phyloP scores from a whole-genome alignment of 345 rosid species.

The Hibiscus mutabilis region DNA sequence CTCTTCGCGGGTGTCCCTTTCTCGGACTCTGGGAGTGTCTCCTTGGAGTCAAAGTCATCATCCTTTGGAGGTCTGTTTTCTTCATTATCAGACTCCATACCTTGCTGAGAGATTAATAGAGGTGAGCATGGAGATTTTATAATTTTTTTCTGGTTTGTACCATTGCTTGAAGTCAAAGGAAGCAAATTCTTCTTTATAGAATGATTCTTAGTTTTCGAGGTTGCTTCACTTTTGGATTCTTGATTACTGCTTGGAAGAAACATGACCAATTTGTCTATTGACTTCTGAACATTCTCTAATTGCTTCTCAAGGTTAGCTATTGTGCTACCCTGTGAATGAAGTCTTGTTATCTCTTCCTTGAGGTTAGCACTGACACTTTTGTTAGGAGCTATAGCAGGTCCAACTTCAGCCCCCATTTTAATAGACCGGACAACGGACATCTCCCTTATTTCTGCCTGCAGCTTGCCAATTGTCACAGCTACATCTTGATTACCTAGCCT shows the following conservation, averaged over 20 bases:
- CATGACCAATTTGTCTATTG: conserved; percentile 93
- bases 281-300: conserved; percentile 93
- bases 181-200: conserved; percentile 73
- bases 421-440: conserved; percentile 63
- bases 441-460: conserved; percentile 94
- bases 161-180: conserved; percentile 77
- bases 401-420: conserved; percentile 53
- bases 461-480: conserved; percentile 93
- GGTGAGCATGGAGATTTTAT: conserved; percentile 90
- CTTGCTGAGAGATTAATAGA: conserved; percentile 64
- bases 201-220: conserved; percentile 60
- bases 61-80: conserved; percentile 83
- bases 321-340: conserved; percentile 92
- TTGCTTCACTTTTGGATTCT: conserved; percentile 39
- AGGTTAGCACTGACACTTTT: conserved; percentile 90
- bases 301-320: conserved; percentile 94
- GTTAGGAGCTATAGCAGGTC: conserved; percentile 49
- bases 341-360: conserved; percentile 97
- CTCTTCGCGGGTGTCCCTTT: conserved; percentile 69
- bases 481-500: conserved; percentile 99
- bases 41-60: conserved; percentile 36
- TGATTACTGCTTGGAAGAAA: conserved; percentile 67
- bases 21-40: conserved; percentile 40
- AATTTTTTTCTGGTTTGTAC: conserved; percentile 57
- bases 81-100: conserved; percentile 50